Evolutionary conservation across 164 flowering plant species (phyloP).

Genomic region (Vitis labrusca): DNA sequence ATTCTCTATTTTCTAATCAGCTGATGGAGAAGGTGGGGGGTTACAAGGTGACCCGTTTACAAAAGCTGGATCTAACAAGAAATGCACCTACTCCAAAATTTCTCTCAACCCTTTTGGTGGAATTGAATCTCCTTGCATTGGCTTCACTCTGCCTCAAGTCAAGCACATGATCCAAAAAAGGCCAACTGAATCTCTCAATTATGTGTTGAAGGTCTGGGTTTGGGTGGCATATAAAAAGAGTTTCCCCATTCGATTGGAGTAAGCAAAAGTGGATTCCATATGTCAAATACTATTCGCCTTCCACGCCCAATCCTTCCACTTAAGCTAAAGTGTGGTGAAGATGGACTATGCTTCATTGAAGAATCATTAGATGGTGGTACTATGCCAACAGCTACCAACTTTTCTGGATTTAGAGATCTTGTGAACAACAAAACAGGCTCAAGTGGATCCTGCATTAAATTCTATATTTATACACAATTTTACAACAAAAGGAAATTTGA

Average conservation of each 20-base stretch:
- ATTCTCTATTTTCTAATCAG: no score
- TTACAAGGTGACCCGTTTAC: no score
- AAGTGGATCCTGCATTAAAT: conserved; percentile 71
- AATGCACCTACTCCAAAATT: no score
- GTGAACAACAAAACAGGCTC: conserved; percentile 87
- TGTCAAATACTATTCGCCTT: conserved; percentile 83
- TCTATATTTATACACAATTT: neutral
- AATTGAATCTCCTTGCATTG: no score
- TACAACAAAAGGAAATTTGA: neutral
- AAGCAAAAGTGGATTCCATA: conserved; percentile 80
- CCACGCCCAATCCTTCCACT: conserved; percentile 95
- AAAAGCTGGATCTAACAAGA: no score
- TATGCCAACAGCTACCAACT: conserved; percentile 78
- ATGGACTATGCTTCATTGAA: conserved; percentile 32
- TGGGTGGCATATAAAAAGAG: conserved; percentile 43
- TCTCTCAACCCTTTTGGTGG: no score
- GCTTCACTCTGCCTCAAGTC: no score
- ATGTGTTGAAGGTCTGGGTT: conserved; percentile 37
- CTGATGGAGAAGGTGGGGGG: no score
- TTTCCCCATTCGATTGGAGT: conserved; percentile 51
- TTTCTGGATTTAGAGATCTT: conserved; percentile 74
- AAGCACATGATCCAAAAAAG: no score
- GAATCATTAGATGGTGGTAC: conserved; percentile 51
- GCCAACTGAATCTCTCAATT: conserved; percentile 18
- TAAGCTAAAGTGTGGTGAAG: conserved; percentile 38